phyloP scores from a whole-genome alignment of 441 rosid genomes.

The Manihot esculenta region DNA sequence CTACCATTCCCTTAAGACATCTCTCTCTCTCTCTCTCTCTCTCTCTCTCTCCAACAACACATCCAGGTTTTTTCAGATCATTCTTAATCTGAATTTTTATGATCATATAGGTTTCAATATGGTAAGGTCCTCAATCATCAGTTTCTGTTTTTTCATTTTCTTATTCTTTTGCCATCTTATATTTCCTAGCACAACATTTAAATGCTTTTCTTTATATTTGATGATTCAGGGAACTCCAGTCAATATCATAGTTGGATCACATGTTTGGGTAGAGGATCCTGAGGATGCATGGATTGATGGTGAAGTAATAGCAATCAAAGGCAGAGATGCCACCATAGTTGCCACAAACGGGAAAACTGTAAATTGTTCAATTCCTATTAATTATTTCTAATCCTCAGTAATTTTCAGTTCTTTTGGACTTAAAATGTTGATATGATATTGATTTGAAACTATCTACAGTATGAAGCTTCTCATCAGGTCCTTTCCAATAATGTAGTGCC shows the following conservation, averaged over 20 bases:
- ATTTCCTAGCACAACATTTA: background rate
- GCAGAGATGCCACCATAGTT: slow-evolving; percentile 43
- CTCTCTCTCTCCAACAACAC: slow-evolving; percentile 8
- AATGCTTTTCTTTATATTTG: background rate
- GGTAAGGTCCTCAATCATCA: slow-evolving; percentile 21
- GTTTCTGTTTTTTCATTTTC: background rate
- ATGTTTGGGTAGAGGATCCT: slow-evolving; percentile 73
- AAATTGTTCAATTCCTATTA: slow-evolving; percentile 18
- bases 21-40: slow-evolving; percentile 2
- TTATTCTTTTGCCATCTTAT: slow-evolving; percentile 7
- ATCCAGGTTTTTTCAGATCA: background rate
- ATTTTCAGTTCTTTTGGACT: background rate
- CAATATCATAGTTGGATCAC: slow-evolving; percentile 67
- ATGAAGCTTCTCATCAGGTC: background rate
- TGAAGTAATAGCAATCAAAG: slow-evolving; percentile 51
- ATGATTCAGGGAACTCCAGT: slow-evolving; percentile 49
- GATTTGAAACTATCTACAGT: background rate
- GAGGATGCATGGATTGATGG: slow-evolving; percentile 68
- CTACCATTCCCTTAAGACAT: background rate
- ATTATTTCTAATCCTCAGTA: background rate
- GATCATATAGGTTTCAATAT: slow-evolving; percentile 23
- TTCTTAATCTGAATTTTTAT: slow-evolving; percentile 9
- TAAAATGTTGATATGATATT: background rate
- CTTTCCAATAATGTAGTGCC: background rate
- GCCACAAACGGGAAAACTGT: slow-evolving; percentile 51